Evolutionary conservation across 129 eudicot species (phyloP), one percentile per base, ranked within the genome.

Genomic region (Pseudognaphalium luteoalbum): DNA sequence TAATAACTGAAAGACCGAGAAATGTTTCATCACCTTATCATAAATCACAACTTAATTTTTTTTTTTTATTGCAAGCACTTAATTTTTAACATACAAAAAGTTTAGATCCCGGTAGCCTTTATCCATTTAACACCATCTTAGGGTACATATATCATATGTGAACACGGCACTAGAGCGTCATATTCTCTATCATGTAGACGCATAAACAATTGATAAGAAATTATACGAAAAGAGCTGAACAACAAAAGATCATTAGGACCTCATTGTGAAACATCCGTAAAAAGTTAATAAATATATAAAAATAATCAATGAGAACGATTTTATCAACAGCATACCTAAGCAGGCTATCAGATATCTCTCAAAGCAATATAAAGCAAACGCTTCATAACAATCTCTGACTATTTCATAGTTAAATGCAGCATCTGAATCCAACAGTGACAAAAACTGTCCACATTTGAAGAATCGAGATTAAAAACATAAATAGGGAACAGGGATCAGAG

Each of bases 271-370:
- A 39, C 68, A 60, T 73, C 59, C 5, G 7, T n/a, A 16, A 6
- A 6, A 73, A 33, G 28, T 25, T 25, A 25, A 2, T 39, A 34
- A 73, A 59, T 8, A 15, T 22, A 72, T 6, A 54, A 37, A 0
- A 51, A 51, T 47, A 15, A 64, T 47, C 37, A 66, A 16, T n/a
- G 62, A 41, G 33, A 78, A 39, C 22, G 37, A 69, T 69, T n/a
- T 78, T 70, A 42, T 5, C n/a, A 41, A 19, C 71, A 52, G 78
- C 87, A 83, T 88, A 91, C 98, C 98, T 86, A 94, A 89, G 89
- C 97, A 91, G 86, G 98, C 98, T 65, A 94, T 91, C 68, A 94
- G 87, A 80, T 91, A 91, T 86, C 98, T 89, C 91, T 94, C 98
- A 77, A 94, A 94, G 92, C 98, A 94, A 81, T 91, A 94, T 78